phyloP scores from a whole-genome alignment of 2,329 filamentous ascomycete species.

The Ilyonectria sp. region DNA sequence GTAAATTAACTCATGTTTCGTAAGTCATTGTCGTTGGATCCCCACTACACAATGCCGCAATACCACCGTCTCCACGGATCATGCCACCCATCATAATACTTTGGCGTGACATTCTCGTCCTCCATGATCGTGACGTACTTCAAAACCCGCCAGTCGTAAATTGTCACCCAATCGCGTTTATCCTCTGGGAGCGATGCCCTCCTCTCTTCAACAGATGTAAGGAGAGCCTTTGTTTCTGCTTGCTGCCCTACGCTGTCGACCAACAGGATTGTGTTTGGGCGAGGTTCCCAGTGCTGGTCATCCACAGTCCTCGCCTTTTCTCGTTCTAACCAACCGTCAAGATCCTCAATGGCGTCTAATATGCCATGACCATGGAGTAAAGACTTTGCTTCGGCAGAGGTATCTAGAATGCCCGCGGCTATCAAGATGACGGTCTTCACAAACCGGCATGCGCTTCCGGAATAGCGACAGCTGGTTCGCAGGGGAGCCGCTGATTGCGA shows the following conservation, averaged over 20 bases:
- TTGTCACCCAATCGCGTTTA: constrained; percentile 55
- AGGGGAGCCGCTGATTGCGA: not conserved
- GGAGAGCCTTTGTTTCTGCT: constrained; percentile 52
- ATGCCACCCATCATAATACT: constrained; percentile 53
- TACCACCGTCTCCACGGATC: constrained; percentile 63
- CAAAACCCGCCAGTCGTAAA: constrained; percentile 65
- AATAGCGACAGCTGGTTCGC: constrained; percentile 50
- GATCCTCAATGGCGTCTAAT: constrained; percentile 50
- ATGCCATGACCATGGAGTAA: constrained; percentile 62
- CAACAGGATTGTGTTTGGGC: constrained; percentile 54
- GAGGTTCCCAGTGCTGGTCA: constrained; percentile 7
- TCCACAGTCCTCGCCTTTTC: constrained; percentile 22
- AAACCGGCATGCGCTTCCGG: constrained; percentile 56
- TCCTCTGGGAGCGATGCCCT: constrained; percentile 48
- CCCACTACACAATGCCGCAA: constrained; percentile 57
- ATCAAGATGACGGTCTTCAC: constrained; percentile 57
- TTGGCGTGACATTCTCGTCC: constrained; percentile 47
- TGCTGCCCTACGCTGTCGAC: constrained; percentile 57
- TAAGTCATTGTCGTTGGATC: not conserved
- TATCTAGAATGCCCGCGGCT: constrained; percentile 57
- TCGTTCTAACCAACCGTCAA: constrained; percentile 53
- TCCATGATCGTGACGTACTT: constrained; percentile 59
- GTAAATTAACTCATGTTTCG: not conserved
- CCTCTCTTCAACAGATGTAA: constrained; percentile 51
- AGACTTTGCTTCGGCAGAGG: constrained; percentile 54